Conservation (phyloP, 805 yeast genomes). For the Ogataea parapolymorpha region DNA sequence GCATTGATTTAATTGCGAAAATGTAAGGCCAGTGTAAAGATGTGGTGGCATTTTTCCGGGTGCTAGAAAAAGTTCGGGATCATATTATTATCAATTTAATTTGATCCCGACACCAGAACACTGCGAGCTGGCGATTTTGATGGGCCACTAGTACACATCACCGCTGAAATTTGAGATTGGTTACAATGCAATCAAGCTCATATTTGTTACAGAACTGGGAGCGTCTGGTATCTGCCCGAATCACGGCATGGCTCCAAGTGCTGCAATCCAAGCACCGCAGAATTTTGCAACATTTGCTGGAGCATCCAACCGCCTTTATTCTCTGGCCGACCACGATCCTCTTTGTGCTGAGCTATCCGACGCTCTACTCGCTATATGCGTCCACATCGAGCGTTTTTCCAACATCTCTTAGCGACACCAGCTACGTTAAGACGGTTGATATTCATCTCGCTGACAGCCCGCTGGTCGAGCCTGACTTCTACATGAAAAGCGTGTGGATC, state of each 20-base stretch:
- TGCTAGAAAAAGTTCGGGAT: neutral
- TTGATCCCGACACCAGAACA: neutral
- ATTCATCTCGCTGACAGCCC: constrained; percentile 11
- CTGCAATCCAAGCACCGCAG: constrained; percentile 14
- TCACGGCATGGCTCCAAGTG: constrained; percentile 12
- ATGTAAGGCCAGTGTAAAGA: neutral
- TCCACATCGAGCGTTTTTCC: constrained; percentile 20
- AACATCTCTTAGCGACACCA: constrained; percentile 12
- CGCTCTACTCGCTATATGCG: constrained; percentile 37
- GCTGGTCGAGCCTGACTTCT: constrained; percentile 18
- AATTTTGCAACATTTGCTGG: constrained; percentile 26
- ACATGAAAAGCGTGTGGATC: constrained; percentile 35
- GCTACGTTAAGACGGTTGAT: constrained; percentile 17
- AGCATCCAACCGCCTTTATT: constrained; percentile 41
- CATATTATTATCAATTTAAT: neutral
- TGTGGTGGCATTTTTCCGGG: neutral
- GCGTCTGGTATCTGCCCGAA: constrained; percentile 8
- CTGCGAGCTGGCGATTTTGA: neutral
- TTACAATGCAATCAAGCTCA: constrained; percentile 1
- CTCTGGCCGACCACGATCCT: constrained; percentile 47
- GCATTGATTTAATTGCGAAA: neutral
- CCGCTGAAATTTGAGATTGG: neutral
- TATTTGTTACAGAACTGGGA: constrained; percentile 11
- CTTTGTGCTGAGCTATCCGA: constrained; percentile 48
- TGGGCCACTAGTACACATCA: neutral